A percentile compares a stretch with the other conserved stretches of the same genome.
These are phyloP conservation scores for Auriscalpium microsporum DNA, from an alignment of 768 basidiomycete species.

Conservation along the genomic window DNA sequence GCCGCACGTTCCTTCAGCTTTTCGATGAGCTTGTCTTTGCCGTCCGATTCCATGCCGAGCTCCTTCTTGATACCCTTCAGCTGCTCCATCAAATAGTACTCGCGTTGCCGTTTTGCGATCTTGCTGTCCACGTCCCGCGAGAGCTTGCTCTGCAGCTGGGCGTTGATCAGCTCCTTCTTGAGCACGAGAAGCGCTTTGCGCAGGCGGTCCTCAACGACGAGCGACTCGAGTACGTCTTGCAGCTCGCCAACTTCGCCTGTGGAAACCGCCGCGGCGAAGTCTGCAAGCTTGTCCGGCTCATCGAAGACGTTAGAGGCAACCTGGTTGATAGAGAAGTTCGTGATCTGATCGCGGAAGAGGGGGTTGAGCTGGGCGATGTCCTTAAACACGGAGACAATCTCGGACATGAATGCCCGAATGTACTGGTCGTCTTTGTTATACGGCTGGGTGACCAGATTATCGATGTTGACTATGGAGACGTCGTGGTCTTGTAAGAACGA, in stretches of 20 bases:
- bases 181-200: slow-evolving; percentile 86
- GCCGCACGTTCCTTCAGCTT: slow-evolving; percentile 85
- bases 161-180: slow-evolving; percentile 97
- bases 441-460: slow-evolving; percentile 71
- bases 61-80: slow-evolving; percentile 95
- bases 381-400: slow-evolving; percentile 96
- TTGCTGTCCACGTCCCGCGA: slow-evolving; percentile 89
- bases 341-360: slow-evolving; percentile 96
- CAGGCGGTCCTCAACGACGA: slow-evolving; percentile 79
- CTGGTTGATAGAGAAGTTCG: slow-evolving; percentile 91
- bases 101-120: slow-evolving; percentile 88
- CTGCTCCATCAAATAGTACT: slow-evolving; percentile 96
- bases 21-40: slow-evolving; percentile 90
- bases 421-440: slow-evolving; percentile 93
- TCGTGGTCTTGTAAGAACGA: slow-evolving; percentile 75
- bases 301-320: slow-evolving; percentile 91
- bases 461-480: slow-evolving; percentile 84
- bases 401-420: slow-evolving; percentile 91
- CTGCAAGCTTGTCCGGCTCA: slow-evolving; percentile 94
- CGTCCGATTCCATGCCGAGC: slow-evolving; percentile 89
- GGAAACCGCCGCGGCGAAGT: slow-evolving; percentile 94
- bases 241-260: slow-evolving; percentile 88
- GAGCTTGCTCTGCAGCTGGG: slow-evolving; percentile 89
- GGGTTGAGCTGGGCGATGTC: slow-evolving; percentile 96
- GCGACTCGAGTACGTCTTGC: slow-evolving; percentile 86